These are phyloP conservation scores for Tricholoma sp. DNA, from an alignment of 768 basidiomycete genomes.

Conservation along the genomic window DNA sequence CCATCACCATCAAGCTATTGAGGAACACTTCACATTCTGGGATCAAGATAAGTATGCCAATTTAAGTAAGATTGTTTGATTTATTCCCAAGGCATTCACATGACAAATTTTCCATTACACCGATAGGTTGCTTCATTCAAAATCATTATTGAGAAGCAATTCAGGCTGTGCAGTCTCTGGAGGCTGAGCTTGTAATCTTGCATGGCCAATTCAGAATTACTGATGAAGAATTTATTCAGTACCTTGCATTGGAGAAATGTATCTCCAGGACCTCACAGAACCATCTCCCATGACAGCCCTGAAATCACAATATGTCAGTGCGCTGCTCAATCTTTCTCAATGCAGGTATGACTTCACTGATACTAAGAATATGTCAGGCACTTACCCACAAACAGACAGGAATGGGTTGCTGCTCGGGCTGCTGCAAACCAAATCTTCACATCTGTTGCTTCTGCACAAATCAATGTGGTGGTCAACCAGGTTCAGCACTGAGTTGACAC, in stretches of 20 bases:
- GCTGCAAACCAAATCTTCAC: slow-evolving; percentile 1
- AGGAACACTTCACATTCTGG: too few species aligned
- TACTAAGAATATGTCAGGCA: background rate
- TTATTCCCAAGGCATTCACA: too few species aligned
- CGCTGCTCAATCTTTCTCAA: slow-evolving; percentile 1
- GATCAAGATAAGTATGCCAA: too few species aligned
- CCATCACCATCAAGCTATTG: background rate
- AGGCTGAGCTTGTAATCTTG: background rate
- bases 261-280: background rate
- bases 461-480: background rate
- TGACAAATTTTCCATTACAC: background rate
- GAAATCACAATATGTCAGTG: slow-evolving; percentile 2
- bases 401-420: slow-evolving; percentile 1
- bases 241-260: background rate
- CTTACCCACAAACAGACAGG: background rate
- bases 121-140: background rate
- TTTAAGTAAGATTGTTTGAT: too few species aligned
- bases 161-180: too few species aligned
- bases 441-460: background rate
- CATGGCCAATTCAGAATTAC: background rate
- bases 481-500: background rate
- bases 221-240: slow-evolving; percentile 1
- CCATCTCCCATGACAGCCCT: background rate
- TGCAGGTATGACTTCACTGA: background rate
- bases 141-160: background rate